These are phyloP conservation scores for Apiospora arundinis DNA, from an alignment of 2,329 filamentous ascomycete species.

Conservation along the genomic window DNA sequence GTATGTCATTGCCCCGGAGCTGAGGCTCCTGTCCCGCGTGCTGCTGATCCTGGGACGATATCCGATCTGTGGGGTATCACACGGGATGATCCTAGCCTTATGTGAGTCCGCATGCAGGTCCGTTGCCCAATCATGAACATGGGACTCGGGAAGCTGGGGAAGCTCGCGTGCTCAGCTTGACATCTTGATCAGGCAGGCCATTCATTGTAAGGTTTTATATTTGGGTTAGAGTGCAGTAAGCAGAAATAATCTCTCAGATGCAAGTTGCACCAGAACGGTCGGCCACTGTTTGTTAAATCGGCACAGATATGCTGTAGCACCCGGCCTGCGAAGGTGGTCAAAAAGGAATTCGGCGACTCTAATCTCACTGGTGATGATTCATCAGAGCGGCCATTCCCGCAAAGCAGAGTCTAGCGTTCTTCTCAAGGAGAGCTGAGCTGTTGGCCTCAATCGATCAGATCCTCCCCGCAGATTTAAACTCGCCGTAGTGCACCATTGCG, in stretches of 20 bases:
- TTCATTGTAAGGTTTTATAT: not conserved
- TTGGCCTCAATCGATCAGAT: not conserved
- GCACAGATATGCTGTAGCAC: not conserved
- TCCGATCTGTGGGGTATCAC: slow-evolving; percentile 8
- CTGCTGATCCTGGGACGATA: not conserved
- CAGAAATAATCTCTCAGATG: not conserved
- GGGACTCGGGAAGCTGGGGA: not conserved
- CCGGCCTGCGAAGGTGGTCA: not conserved
- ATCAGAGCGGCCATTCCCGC: not conserved
- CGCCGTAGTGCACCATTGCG: not conserved
- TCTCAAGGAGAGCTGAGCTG: not conserved
- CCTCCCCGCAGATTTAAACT: not conserved
- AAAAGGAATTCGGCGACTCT: not conserved
- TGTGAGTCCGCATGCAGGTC: not conserved
- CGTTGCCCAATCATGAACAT: not conserved
- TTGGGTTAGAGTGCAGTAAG: not conserved
- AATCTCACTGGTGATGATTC: not conserved
- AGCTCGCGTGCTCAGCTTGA: not conserved
- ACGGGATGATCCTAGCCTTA: not conserved
- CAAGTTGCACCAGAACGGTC: not conserved
- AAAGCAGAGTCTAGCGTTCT: not conserved
- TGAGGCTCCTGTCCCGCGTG: not conserved
- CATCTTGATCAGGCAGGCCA: not conserved
- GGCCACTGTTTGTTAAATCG: not conserved
- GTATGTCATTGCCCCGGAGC: slow-evolving; percentile 1